Conservation (phyloP, 192 early-diverging fungal species). For the Podila verticillata region DNA sequence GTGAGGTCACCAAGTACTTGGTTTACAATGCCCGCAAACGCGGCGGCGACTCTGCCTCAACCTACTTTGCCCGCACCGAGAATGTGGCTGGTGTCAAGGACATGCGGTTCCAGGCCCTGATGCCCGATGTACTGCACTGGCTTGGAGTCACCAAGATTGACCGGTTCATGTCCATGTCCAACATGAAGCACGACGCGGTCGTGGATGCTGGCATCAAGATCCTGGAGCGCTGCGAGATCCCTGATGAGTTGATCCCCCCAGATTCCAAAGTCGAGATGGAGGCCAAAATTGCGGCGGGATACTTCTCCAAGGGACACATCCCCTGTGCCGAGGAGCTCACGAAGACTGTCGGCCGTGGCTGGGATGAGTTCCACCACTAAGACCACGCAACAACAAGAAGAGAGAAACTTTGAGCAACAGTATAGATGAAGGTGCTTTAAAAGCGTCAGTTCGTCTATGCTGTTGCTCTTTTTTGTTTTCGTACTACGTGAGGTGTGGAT, state of each 20-base stretch:
- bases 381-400: too few relatives aligned
- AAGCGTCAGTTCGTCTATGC: too few relatives aligned
- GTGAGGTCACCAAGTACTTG: slow-evolving; percentile 96
- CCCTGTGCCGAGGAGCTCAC: slow-evolving; percentile 68
- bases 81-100: slow-evolving; percentile 65
- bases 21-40: slow-evolving; percentile 95
- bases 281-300: slow-evolving; percentile 96
- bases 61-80: slow-evolving; percentile 87
- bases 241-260: slow-evolving; percentile 87
- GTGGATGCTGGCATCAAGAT: slow-evolving; percentile 81
- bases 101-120: slow-evolving; percentile 96
- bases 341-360: slow-evolving; percentile 82
- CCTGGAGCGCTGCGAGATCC: slow-evolving; percentile 88
- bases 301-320: slow-evolving; percentile 80
- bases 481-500: too few relatives aligned
- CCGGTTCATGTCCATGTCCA: slow-evolving; percentile 78
- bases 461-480: too few relatives aligned
- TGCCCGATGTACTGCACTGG: slow-evolving; percentile 98
- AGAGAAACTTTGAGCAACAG: too few relatives aligned
- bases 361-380: slow-evolving; percentile 76
- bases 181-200: slow-evolving; percentile 92
- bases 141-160: slow-evolving; percentile 94
- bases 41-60: slow-evolving; percentile 87
- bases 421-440: too few relatives aligned
- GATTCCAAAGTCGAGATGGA: slow-evolving; percentile 96